These are phyloP conservation scores for Rubia occidens DNA, from an alignment of 305 asterid species.

Conservation along the genomic window DNA sequence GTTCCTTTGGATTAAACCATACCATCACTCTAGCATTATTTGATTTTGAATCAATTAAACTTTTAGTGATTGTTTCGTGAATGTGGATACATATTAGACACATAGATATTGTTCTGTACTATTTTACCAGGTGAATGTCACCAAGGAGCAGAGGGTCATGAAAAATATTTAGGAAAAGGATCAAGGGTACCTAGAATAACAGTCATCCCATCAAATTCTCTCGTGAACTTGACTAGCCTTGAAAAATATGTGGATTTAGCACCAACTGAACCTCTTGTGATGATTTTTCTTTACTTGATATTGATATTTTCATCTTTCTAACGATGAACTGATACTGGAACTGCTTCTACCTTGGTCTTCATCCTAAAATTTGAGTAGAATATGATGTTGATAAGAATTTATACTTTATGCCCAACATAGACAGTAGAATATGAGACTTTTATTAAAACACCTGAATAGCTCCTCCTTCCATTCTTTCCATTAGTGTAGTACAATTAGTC, in stretches of 20 bases:
- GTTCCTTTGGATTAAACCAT: neutral
- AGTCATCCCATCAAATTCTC: constrained; percentile 61
- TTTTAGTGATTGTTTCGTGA: neutral
- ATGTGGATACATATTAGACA: neutral
- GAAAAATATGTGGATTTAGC: constrained; percentile 92
- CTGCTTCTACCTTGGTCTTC: constrained; percentile 48
- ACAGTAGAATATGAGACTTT: neutral
- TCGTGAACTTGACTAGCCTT: constrained; percentile 78
- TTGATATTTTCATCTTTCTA: constrained; percentile 34
- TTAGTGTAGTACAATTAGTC: too few species aligned
- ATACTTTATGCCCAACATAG: neutral
- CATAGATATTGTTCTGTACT: neutral
- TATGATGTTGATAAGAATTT: constrained; percentile 14
- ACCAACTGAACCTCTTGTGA: constrained; percentile 58
- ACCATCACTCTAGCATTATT: neutral
- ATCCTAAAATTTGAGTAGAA: constrained; percentile 40
- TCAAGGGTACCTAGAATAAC: constrained; percentile 53
- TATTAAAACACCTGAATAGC: constrained; percentile 38
- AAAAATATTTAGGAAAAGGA: neutral
- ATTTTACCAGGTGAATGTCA: neutral
- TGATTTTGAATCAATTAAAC: neutral
- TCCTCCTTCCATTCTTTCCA: constrained; percentile 39
- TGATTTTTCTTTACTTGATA: constrained; percentile 34
- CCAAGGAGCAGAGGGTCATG: neutral
- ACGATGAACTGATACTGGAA: constrained; percentile 42